Base-by-base conservation (phyloP, 306 rosid genomes). In the Cucurbita ficifolia region DNA sequence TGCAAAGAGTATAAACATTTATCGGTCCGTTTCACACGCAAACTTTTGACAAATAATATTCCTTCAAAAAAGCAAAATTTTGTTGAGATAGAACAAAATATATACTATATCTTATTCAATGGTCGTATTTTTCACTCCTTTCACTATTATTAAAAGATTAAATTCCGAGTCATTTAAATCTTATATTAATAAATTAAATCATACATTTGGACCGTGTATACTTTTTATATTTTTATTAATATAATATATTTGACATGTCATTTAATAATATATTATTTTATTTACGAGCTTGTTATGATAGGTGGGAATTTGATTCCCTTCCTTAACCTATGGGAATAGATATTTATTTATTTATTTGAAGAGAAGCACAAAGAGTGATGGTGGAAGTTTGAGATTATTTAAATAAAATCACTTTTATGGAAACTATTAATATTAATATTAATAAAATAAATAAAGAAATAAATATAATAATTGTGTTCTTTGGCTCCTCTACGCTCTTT, bases 251-350 rank as follows among this genome's bases (percentile, higher is more conserved):
- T 42, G 10, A 42, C 46, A 1, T 2, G 46, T 42, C 46, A 42
- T 42, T 42, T 42, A 10, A 42, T 42, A 2, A 8, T 42, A 42
- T 42, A 42, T 42, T 42, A 7, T 8, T 42, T 29, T 29, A 29
- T 29, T 29, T 29, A 29, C 33, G 33, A 29, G 33, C 33, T 29
- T 29, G 24, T 22, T 22, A 0, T 2, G 33, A 29, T 29, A 2
- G 33, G 16, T 54, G 58, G 68, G 86, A 75, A 75, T 70, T 46
- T 40, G 80, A 83, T 80, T 62, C 77, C 74, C 14, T 33, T 59
- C 38, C 12, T 39, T 45, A 68, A 74, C 77, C 77, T 51, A 77
- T 65, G 45, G 10, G 64, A 50, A 51, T 59, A 53, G 0, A 38
- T 70, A 29, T 29, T 29, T 29, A 29, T 29, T 29, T 36, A 61